Evolutionary conservation across 148 eudicot genomes (phyloP).

Genomic region (Agrostemma githago): DNA sequence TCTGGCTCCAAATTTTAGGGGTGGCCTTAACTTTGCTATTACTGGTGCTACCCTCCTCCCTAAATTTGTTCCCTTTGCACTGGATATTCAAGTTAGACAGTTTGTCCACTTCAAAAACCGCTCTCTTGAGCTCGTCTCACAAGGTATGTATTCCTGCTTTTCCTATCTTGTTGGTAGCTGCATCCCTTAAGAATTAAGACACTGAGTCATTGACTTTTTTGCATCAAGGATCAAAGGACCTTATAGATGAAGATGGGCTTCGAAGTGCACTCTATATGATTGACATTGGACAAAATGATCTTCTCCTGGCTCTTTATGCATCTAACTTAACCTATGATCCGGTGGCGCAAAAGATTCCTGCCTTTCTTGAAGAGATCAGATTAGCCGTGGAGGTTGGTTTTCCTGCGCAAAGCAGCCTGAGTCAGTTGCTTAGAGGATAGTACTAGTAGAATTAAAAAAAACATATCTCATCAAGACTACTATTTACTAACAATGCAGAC

Average conservation of each 20-base stretch:
- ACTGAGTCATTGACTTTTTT: conserved; percentile 1
- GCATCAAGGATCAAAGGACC: conserved; percentile 23
- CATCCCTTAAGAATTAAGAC: neutral
- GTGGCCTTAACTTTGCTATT: conserved; percentile 47
- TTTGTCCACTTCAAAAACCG: conserved; percentile 38
- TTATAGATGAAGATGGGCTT: conserved; percentile 36
- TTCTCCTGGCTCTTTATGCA: conserved; percentile 35
- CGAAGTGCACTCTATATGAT: conserved; percentile 35
- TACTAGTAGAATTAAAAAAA: neutral
- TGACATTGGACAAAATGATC: conserved; percentile 42
- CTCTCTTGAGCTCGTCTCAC: conserved; percentile 26
- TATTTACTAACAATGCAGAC: conserved; percentile 22
- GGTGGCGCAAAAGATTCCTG: conserved; percentile 33
- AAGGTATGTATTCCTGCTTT: conserved; percentile 8
- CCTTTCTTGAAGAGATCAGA: conserved; percentile 35
- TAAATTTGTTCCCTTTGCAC: conserved; percentile 27
- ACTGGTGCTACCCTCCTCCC: conserved; percentile 38
- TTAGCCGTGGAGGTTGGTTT: conserved; percentile 33
- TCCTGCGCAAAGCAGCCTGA: neutral
- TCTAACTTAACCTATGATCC: conserved; percentile 36
- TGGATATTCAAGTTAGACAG: conserved; percentile 34
- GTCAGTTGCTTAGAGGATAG: neutral
- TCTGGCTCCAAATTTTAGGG: conserved; percentile 34
- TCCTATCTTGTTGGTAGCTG: neutral
- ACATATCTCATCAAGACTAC: neutral